phyloP scores from a whole-genome alignment of 2,329 filamentous ascomycete species.

The Ascochyta fabae region DNA sequence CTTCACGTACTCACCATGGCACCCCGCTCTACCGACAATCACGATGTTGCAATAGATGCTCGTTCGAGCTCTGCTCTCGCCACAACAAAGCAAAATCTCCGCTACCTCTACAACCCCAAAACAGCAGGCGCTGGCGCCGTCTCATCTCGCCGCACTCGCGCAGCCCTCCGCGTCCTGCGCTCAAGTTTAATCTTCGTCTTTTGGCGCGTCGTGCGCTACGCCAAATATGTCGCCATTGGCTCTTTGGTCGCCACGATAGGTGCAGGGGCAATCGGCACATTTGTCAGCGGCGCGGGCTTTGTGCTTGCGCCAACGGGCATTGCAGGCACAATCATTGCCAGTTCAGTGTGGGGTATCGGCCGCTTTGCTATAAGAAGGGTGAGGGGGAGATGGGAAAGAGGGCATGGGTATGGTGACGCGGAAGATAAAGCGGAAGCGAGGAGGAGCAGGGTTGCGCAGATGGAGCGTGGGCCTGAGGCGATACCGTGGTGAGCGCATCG shows the following conservation, averaged over 20 bases:
- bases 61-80: constrained; percentile 32
- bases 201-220: constrained; percentile 52
- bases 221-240: constrained; percentile 53
- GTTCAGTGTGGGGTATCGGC: constrained; percentile 49
- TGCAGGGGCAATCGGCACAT: constrained; percentile 45
- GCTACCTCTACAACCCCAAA: constrained; percentile 48
- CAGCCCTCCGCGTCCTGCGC: constrained; percentile 47
- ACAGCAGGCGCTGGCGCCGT: constrained; percentile 33
- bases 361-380: constrained; percentile 46
- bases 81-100: constrained; percentile 40
- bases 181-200: constrained; percentile 52
- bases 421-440: constrained; percentile 24
- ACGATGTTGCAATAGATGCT: constrained; percentile 12
- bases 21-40: not conserved
- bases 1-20: constrained; percentile 1
- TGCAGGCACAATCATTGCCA: constrained; percentile 45
- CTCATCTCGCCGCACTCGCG: constrained; percentile 47
- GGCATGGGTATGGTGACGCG: constrained; percentile 28
- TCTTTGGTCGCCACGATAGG: constrained; percentile 49
- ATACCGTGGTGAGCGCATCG: constrained; percentile 26
- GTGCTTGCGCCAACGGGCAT: constrained; percentile 53
- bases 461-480: constrained; percentile 26
- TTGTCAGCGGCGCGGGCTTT: constrained; percentile 50
- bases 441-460: constrained; percentile 13
- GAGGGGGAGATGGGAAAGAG: constrained; percentile 33